Evolutionary conservation across 164 flowering plant species (phyloP).

Genomic region (Umbellularia californica): DNA sequence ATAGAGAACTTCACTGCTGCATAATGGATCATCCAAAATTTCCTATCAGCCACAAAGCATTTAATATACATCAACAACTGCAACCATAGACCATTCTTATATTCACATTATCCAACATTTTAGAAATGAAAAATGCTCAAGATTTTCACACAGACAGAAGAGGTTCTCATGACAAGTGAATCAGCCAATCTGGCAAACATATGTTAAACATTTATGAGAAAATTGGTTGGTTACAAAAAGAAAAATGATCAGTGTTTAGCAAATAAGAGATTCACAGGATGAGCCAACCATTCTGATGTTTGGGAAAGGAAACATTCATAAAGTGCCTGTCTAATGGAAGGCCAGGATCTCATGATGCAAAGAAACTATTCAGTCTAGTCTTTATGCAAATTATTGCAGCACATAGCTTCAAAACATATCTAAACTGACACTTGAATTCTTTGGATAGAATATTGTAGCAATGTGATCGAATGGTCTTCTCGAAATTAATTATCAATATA

Average conservation of each 20-base stretch:
- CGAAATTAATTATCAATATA: no score
- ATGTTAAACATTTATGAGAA: not conserved
- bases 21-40: slow-evolving; percentile 36
- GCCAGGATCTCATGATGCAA: not conserved
- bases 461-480: no score
- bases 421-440: no score
- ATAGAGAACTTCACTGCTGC: slow-evolving; percentile 44
- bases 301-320: not conserved
- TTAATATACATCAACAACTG: not conserved
- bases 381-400: no score
- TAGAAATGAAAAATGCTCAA: not conserved
- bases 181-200: not conserved
- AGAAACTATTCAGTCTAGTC: not conserved
- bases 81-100: not conserved
- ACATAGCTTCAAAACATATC: no score
- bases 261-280: not conserved
- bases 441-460: no score
- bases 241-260: not conserved
- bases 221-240: not conserved
- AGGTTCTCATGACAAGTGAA: not conserved
- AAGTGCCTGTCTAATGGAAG: no score
- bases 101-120: not conserved
- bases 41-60: slow-evolving; percentile 29
- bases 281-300: no score
- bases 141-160: not conserved